Percentiles rank a stretch among this genome's conserved stretches.
phyloP scores from a whole-genome alignment of 129 eudicot species.

The Logfia minima region DNA sequence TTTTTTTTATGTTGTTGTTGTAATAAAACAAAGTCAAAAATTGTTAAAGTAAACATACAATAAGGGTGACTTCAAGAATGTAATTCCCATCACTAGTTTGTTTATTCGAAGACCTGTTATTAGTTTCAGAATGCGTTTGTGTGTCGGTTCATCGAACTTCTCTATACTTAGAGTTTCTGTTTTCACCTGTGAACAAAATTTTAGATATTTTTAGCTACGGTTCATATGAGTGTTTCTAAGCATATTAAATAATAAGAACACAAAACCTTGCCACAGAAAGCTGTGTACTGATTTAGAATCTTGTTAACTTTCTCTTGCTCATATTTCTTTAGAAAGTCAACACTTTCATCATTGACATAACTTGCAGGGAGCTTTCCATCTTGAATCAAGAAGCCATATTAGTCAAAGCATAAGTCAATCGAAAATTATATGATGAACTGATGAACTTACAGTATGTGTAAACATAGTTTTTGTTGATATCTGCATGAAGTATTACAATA shows the following conservation, averaged over 20 bases:
- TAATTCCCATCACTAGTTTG: slow-evolving; percentile 69
- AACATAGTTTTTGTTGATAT: slow-evolving; percentile 50
- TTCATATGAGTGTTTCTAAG: not conserved
- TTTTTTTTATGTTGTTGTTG: too few relatives aligned
- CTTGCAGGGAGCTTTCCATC: slow-evolving; percentile 76
- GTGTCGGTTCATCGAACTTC: slow-evolving; percentile 52
- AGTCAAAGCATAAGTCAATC: not conserved
- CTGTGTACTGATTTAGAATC: slow-evolving; percentile 48
- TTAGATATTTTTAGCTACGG: not conserved
- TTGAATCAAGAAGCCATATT: slow-evolving; percentile 32
- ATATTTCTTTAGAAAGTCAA: slow-evolving; percentile 43
- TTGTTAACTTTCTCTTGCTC: slow-evolving; percentile 61
- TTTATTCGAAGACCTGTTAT: slow-evolving; percentile 44
- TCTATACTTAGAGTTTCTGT: slow-evolving; percentile 57
- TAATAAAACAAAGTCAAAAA: not conserved
- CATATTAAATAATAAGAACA: not conserved
- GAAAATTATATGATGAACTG: not conserved
- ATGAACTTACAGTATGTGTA: slow-evolving; percentile 60
- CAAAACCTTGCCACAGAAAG: slow-evolving; percentile 73
- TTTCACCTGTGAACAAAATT: slow-evolving; percentile 49
- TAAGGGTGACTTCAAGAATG: slow-evolving; percentile 56
- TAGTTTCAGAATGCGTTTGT: slow-evolving; percentile 45
- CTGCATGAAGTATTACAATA: slow-evolving; percentile 64
- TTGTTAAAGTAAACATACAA: slow-evolving; percentile 39
- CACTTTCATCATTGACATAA: slow-evolving; percentile 59